Evolutionary conservation across 1,284 basidiomycete species (phyloP), one percentile per base, ranked within the genome.

Genomic region (Tilletia walkeri): DNA sequence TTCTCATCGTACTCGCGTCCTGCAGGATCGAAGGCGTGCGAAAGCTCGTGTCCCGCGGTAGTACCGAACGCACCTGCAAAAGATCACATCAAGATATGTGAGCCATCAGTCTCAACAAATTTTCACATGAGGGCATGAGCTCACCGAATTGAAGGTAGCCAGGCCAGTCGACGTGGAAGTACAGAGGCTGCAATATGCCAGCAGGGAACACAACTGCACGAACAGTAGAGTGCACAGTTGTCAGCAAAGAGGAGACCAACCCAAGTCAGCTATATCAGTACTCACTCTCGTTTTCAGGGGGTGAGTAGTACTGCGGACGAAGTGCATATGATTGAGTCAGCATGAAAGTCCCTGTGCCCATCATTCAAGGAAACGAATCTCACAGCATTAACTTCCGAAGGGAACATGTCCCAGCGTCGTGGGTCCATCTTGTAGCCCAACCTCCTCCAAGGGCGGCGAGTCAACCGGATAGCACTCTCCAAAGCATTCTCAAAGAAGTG

Each of bases 11-110:
- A 88, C 72, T 87, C 86, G 61, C 93, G 87, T 10, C 95, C 95
- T 56, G 91, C 88, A 70, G 94, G 94, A 85, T 97, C 95, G 76
- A 97, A 96, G 1, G 93, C 93, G 81, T 97, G 94, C 88, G 93
- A 78, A 66, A 77, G 70, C 56, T 78, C 76, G 70, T 83, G 82
- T 16, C 80, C 80, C 2, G 78, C 78, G 2, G 76, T 78, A 18
- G 75, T 75, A 54, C 81, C 81, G 53, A 81, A 78, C 1, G 80
- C 80, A n/a, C 59, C 59, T 63, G 56, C 14, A 14, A 3, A 1
- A n/a, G 6, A 24, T 12, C 2, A 18, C 2, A 61, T 39, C 56
- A 45, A 7, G 14, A 14, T 45, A 3, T 45, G 56, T 34, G 36
- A 30, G 24, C 24, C 24, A 30, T 41, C 18, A 39, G 38, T 61